Evolutionary conservation across 2,329 filamentous ascomycete species (phyloP), one percentile per base, ranked within the genome.

Genomic region (Colletotrichum horii): DNA sequence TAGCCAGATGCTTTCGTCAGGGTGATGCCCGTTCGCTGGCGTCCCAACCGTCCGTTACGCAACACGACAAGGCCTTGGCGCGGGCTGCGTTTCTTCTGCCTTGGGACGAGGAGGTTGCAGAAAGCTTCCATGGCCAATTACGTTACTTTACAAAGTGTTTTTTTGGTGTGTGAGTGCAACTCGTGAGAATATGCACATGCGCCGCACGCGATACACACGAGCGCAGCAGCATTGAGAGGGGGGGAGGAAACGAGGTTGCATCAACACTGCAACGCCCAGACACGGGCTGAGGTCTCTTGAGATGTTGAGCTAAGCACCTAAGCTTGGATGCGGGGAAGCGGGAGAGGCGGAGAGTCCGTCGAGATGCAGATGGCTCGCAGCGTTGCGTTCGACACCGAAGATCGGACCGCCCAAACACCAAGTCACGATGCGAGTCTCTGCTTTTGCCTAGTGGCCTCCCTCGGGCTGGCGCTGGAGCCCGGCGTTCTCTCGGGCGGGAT

Each of bases 61-160:
- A 71, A 66, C 67, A 66, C 68, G 60, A 74, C 48, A 71, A 19
- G 67, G 60, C 19, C 48, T 56, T 60, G 66, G 71, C 71, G 55
- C 67, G 48, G 26, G 36, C 48, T 28, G 14, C 36, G 71, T 74
- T 71, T 71, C 71, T 8, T 58, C 66, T n/a, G 28, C 48, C 28
- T 36, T 48, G 48, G 30, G 65, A 26, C 24, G 43, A 32, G n/a
- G n/a, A 58, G 16, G 48, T 56, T 36, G 36, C 65, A 34, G 65
- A 64, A 55, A 30, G 28, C 15, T 38, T 24, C 19, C 14, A 22
- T 16, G 8, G 65, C 16, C 28, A 68, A 67, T 19, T 22, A 61
- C 30, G 12, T 52, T 52, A 24, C 58, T 60, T 58, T 60, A 12
- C n/a, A 15, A 26, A n/a, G 30, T 32, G 58, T n/a, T 22, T n/a